Evolutionary conservation across 768 basidiomycete genomes (phyloP), one percentile per base, ranked within the genome.

Genomic region (Exidia glandulosa): DNA sequence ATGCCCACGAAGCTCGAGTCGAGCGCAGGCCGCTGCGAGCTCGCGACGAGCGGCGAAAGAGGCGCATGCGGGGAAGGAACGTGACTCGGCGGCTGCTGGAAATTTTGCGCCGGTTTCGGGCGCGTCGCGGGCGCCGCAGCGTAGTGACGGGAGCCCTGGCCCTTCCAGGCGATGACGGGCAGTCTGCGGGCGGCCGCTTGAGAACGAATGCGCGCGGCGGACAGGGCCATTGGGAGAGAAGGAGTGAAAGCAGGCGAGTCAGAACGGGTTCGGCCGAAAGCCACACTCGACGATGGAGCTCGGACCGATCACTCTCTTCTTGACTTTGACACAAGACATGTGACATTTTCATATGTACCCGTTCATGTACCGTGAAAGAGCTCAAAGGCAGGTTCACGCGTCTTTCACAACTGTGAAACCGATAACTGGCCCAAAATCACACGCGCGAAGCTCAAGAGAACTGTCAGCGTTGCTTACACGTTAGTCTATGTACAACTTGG

Each of bases 1-100:
- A 94, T 81, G 56, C 95, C 96, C 59, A 98, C 81, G 68, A 99
- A 98, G 7, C 88, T 86, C 66, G 85, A 80, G 70, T 94, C 91
- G 37, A 71, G 64, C 3, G 32, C 50, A 27, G 50, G 50, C 25
- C 50, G 50, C 14, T 9, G 14, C 50, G 50, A 23, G 50, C 50
- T 55, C 30, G 60, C 48, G 5, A 27, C 29, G 3, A 25, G 13
- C 10, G 50, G 37, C 12, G 34, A 31, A 13, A 59, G 58, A 29
- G 63, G 63, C 45, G 61, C 57, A 31, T 54, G 5, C 12, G 50
- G 50, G 4, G 50, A 54, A 27, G 50, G 50, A 27, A 56, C 41
- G n/a, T 37, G 32, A 19, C 31, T 36, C 29, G 32, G 59, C 52
- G 13, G 60, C 57, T 61, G 45, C n/a, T 61, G 57, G 50, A 59